Percentiles rank a stretch among this genome's conserved stretches.
Conservation (phyloP, 331 rosid species). For the Pyracantha coccinea region DNA sequence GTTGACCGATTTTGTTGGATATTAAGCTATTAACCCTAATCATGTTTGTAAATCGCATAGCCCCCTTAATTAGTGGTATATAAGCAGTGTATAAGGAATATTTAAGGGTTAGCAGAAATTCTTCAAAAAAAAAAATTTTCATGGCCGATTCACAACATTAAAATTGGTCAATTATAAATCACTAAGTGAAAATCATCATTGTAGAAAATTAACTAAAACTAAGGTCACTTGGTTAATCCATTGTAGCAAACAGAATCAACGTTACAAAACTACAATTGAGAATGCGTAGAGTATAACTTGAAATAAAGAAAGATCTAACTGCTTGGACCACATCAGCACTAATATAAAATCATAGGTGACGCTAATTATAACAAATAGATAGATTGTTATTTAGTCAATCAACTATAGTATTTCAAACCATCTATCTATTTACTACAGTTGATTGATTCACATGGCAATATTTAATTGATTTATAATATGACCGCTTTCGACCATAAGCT, state of each 20-base stretch:
- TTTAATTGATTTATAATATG: not conserved
- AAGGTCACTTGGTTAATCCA: too few relatives aligned
- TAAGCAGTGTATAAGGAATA: too few relatives aligned
- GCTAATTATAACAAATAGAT: too few relatives aligned
- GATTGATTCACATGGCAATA: not conserved
- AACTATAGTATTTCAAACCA: not conserved
- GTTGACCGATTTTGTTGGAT: slow-evolving; percentile 30
- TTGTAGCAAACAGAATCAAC: not conserved
- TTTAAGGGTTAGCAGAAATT: not conserved
- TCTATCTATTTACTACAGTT: not conserved
- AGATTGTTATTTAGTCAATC: not conserved
- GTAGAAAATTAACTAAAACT: not conserved
- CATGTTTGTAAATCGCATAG: slow-evolving; percentile 10
- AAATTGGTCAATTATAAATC: not conserved
- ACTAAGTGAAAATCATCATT: not conserved
- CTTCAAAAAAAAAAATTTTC: too few relatives aligned
- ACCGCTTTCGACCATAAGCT: not conserved
- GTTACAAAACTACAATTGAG: too few relatives aligned
- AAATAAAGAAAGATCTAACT: too few relatives aligned
- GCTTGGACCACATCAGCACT: too few relatives aligned
- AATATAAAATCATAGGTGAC: too few relatives aligned
- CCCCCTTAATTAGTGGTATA: not conserved
- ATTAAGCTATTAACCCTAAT: slow-evolving; percentile 14
- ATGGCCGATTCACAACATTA: not conserved
- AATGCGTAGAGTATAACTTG: too few relatives aligned